Evolutionary conservation across 768 basidiomycete species (phyloP).

Genomic region (Lepiota venenata): DNA sequence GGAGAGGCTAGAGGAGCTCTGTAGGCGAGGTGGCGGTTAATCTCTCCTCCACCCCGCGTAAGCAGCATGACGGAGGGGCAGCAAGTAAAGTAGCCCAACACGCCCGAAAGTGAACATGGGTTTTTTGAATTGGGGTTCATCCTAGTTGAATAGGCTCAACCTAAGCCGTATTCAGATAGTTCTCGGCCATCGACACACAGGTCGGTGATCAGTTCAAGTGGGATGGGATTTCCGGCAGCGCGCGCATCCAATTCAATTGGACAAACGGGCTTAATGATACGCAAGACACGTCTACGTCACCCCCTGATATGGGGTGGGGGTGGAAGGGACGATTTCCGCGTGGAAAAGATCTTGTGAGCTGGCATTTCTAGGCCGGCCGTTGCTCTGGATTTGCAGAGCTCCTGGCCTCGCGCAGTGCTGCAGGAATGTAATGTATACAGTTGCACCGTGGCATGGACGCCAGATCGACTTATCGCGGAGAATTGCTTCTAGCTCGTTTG

Average conservation of each 20-base stretch:
- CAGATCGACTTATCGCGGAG: not conserved
- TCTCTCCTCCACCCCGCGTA: not conserved
- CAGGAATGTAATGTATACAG: not conserved
- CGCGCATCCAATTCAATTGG: not conserved
- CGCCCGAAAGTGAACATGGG: not conserved
- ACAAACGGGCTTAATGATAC: conserved; percentile 1
- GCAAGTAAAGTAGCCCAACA: not conserved
- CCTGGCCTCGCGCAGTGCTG: not conserved
- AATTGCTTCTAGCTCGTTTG: conserved; percentile 4
- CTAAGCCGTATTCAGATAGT: not conserved
- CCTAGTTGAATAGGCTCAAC: conserved; percentile 4
- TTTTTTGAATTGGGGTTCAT: not conserved
- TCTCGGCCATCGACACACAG: not conserved
- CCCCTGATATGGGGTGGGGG: not conserved
- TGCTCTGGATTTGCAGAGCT: not conserved
- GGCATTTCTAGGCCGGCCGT: not conserved
- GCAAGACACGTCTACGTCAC: conserved; percentile 1
- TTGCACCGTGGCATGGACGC: not conserved
- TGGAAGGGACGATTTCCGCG: not conserved
- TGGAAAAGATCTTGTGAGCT: conserved; percentile 3
- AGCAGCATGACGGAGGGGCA: not conserved
- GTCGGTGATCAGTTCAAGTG: not conserved
- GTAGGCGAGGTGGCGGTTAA: not conserved
- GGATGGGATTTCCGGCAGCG: not conserved
- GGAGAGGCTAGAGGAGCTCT: not conserved